Evolutionary conservation across 2,329 filamentous ascomycete species (phyloP), one percentile per base, ranked within the genome.

Genomic region (Stromatinia cepivora): DNA sequence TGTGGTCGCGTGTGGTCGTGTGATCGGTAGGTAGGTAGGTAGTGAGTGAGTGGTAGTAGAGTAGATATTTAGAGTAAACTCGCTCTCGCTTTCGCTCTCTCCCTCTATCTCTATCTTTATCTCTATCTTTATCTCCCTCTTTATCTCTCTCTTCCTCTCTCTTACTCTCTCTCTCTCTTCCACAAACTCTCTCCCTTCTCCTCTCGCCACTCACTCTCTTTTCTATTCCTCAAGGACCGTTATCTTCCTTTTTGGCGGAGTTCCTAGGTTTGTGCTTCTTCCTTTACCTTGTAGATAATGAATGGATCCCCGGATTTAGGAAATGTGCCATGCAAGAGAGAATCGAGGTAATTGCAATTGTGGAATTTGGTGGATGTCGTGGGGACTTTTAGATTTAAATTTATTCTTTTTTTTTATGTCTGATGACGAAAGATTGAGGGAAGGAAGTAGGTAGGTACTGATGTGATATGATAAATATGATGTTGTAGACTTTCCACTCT

Each of bases 291-390:
- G 36, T 2, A 15, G 48, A 13, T 20, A 61, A 46, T 22, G 17
- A 61, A 46, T 61, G 39, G 20, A 7, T 46, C 57, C 57, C 57
- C 57, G 31, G 39, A 46, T 61, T 31, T 61, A 28, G 39, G 25
- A 46, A 61, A 46, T 28, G 39, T 42, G 39, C 39, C 13, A 42
- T 61, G 56, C 36, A 28, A 45, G 28, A 25, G 17, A 7, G 22
- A 45, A 45, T 25, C 36, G 28, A 22, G 22, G 15, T 13, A 28
- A 15, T 20, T 45, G 57, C 6, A 45, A 59, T 45, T 59, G 57
- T 59, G 57, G 57, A 59, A 45, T 45, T 46, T 22, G 8, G n/a
- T 46, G 57, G 15, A 31, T 46, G 25, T 46, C n/a, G 25, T 1
- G 22, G 42, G 56, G 36, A 25, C n/a, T 39, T 34, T 36, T 17